A percentile compares a stretch with the other conserved stretches of the same genome.
phyloP scores from a whole-genome alignment of 2,329 filamentous ascomycete genomes.

The Arthrobotrys conoides region DNA sequence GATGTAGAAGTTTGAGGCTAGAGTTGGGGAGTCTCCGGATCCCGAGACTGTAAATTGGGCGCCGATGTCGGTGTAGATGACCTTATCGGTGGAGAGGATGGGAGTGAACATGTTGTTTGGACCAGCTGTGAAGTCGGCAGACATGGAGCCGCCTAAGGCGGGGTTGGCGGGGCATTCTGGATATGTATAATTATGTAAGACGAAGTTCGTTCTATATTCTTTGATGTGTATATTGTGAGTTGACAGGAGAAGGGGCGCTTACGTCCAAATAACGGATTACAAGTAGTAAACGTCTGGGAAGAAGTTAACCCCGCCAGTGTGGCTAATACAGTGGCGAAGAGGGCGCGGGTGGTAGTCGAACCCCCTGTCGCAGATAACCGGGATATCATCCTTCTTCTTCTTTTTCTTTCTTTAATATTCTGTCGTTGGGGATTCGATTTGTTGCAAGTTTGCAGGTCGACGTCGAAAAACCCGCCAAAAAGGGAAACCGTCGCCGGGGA shows the following conservation, averaged over 20 bases:
- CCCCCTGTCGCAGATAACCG: constrained; percentile 3
- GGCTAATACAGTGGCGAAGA: constrained; percentile 39
- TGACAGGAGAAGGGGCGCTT: constrained; percentile 61
- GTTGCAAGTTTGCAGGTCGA: background rate
- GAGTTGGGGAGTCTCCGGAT: constrained; percentile 85
- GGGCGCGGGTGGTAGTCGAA: background rate
- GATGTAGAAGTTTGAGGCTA: constrained; percentile 95
- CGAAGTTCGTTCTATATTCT: constrained; percentile 60
- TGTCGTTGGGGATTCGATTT: constrained; percentile 2
- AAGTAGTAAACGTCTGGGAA: constrained; percentile 73
- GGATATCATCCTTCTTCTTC: constrained; percentile 39
- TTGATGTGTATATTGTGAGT: background rate
- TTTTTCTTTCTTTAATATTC: constrained; percentile 6
- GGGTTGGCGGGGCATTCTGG: constrained; percentile 79
- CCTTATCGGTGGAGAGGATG: constrained; percentile 71
- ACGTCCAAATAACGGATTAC: constrained; percentile 71
- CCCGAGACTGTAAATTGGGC: constrained; percentile 83
- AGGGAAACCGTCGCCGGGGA: constrained; percentile 27
- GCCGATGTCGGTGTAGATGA: constrained; percentile 82
- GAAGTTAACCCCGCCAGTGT: constrained; percentile 63
- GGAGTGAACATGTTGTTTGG: constrained; percentile 81
- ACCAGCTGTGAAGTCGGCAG: constrained; percentile 85
- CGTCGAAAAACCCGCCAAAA: constrained; percentile 30
- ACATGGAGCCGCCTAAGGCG: constrained; percentile 84
- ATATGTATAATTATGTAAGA: background rate